phyloP scores from a whole-genome alignment of 2,329 filamentous ascomycete genomes.

The Dendrostoma leiphaemia region DNA sequence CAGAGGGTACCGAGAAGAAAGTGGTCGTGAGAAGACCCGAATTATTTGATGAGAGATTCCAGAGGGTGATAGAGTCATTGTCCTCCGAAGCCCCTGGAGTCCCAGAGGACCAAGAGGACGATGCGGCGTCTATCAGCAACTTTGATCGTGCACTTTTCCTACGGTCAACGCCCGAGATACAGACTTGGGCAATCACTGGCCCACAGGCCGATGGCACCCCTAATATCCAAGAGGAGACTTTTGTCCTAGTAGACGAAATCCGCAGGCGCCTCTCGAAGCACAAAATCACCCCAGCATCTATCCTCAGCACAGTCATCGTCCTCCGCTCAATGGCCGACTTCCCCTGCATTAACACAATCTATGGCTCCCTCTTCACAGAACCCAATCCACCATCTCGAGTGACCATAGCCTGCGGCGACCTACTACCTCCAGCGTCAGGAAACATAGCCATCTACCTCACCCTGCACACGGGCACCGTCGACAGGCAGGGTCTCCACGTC shows the following conservation, averaged over 20 bases:
- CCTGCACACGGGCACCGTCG: conserved; percentile 30
- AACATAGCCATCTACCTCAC: conserved; percentile 60
- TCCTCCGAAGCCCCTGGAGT: conserved; percentile 2
- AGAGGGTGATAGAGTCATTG: conserved; percentile 35
- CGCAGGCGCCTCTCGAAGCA: conserved; percentile 35
- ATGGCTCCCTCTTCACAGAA: conserved; percentile 69
- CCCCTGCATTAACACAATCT: conserved; percentile 68
- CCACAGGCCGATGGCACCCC: conserved; percentile 8
- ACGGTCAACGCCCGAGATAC: conserved; percentile 23
- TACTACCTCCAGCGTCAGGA: conserved; percentile 53
- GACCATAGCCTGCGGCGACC: conserved; percentile 73
- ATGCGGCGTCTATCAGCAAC: not conserved
- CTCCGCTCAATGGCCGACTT: conserved; percentile 82
- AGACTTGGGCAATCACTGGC: conserved; percentile 11
- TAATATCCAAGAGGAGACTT: conserved; percentile 46
- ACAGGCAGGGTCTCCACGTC: conserved; percentile 72
- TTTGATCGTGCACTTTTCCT: not conserved
- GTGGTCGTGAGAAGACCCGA: conserved; percentile 54
- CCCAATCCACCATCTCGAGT: conserved; percentile 85
- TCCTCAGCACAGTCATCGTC: conserved; percentile 62
- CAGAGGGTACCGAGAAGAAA: conserved; percentile 14
- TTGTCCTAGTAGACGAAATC: conserved; percentile 46
- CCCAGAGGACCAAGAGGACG: not conserved
- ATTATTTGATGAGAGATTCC: conserved; percentile 65
- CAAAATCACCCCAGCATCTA: conserved; percentile 36